Base-by-base conservation (phyloP, 2,329 filamentous ascomycete species). In the Fusarium sp. region DNA sequence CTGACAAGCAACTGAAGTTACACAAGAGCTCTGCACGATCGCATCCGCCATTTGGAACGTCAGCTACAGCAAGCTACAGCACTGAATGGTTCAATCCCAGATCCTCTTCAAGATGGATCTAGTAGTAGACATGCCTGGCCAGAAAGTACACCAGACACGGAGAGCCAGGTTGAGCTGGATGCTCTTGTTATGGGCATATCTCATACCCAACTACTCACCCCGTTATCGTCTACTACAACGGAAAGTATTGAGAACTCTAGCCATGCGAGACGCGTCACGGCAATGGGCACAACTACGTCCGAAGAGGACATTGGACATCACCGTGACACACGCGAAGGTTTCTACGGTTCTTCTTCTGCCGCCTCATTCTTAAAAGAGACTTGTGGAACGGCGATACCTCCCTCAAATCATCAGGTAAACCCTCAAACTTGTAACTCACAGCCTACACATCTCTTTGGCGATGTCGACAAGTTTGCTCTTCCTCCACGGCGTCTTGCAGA, bases 221-320 rank as follows among this genome's bases (percentile, higher is more conserved):
- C 42, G 4, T 38, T 22, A 6, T 59, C 42, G 11, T 30, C 42
- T 4, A 11, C 15, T 12, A 3, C 41, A 24, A 48, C 41, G 0
- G 56, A 59, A 8, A 59, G 41, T 36, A 59, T 59, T 26, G 56
- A 59, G 56, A 59, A 38, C n/a, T 59, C 56, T 14, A 59, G 32
- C 4, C 30, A 59, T 50, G 24, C 32, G 15, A 59, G 56, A 18
- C 42, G 56, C 6, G 56, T 59, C 18, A 59, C 56, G 4, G 56
- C 56, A 2, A 59, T 59, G 56, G 56, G 56, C 6, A 59, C 56
- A 13, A 50, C 41, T 20, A 59, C 56, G 15, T 38, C 56, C 14
- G 32, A 59, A 15, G 56, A 59, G 14, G 42, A 20, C 7, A 20
- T 50, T 50, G 42, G 24, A 15, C 30, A 38, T 30, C 20, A 36